Percentiles rank a stretch among this genome's conserved stretches.
Evolutionary conservation across 345 rosid genomes (phyloP).

Genomic region (Eucalyptus sp.): DNA sequence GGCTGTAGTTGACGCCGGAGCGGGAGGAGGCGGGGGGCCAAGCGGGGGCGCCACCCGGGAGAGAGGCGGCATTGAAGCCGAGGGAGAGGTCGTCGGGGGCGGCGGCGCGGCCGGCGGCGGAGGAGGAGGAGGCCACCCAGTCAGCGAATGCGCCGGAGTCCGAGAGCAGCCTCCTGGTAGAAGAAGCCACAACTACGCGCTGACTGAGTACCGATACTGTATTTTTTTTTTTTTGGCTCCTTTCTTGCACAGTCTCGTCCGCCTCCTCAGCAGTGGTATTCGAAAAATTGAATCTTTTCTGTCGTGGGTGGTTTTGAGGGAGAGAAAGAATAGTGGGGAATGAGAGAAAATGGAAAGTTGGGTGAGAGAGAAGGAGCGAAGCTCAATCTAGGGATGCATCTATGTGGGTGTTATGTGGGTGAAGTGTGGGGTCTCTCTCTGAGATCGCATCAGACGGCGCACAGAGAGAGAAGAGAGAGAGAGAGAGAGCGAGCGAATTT

Average conservation of each 20-base stretch:
- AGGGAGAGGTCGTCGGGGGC: conserved; percentile 87
- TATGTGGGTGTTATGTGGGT: conserved; percentile 19
- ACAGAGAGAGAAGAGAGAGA: conserved; percentile 3
- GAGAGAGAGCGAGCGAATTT: neutral
- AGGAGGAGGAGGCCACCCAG: conserved; percentile 58
- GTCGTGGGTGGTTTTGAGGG: neutral
- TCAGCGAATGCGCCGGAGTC: conserved; percentile 94
- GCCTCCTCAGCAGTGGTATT: neutral
- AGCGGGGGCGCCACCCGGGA: conserved; percentile 30
- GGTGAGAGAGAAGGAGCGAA: neutral
- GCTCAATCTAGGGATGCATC: conserved; percentile 9
- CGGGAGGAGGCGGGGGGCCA: conserved; percentile 20
- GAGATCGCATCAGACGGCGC: conserved; percentile 14
- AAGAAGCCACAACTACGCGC: conserved; percentile 83
- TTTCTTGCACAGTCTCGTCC: neutral
- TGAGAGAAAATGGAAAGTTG: neutral
- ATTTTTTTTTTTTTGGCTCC: too few species aligned
- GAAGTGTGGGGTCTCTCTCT: neutral
- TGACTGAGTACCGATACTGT: neutral
- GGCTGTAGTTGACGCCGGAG: conserved; percentile 36
- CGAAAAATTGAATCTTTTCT: neutral
- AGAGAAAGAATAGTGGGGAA: neutral
- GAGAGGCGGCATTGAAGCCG: conserved; percentile 88
- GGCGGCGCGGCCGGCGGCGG: conserved; percentile 45
- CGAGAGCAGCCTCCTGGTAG: conserved; percentile 75